Evolutionary conservation across 1,284 basidiomycete species (phyloP), one percentile per base, ranked within the genome.

Genomic region (Tausonia pullulans): DNA sequence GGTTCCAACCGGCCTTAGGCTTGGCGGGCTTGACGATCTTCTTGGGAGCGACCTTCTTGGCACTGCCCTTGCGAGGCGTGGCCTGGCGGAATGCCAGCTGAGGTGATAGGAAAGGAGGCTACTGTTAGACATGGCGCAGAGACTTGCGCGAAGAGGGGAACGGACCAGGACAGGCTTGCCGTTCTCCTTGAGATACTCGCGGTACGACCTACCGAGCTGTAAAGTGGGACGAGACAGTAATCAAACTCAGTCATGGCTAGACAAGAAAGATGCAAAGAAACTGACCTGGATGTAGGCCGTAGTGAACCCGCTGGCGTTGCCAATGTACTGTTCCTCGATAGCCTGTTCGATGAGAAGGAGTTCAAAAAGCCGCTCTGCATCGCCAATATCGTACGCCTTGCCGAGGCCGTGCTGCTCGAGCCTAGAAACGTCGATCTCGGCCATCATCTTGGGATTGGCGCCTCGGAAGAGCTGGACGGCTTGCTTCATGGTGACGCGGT

Each of bases 201-300:
- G 45, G 5, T 71, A 67, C 4, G 69, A 27, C 11, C 65, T 62
- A 2, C 74, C 75, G 39, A 74, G 61, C 75, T 76, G 54, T 5
- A 50, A 46, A 16, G 14, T 13, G 46, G 40, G 9, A 55, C 6
- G 45, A 11, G n/a, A 44, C 0, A 46, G 39, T 10, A 48, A 64
- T 57, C 46, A 48, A 40, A 27, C 10, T 7, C 39, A 39, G 10
- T 14, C 46, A 6, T 14, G 57, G 40, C 39, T 45, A 55, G 13
- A 58, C 43, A 7, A 3, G 5, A n/a, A 16, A 2, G n/a, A 41
- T 40, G 57, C 5, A 45, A 49, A 39, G 3, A 14, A n/a, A 69
- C 75, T 70, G 63, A 77, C 76, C 60, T 70, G 67, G 27, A 78
- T 48, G 67, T 78, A 78, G 0, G 75, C 68, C 53, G 73, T 77